phyloP scores from a whole-genome alignment of 805 yeast genomes.

The Komagataella ulmi region DNA sequence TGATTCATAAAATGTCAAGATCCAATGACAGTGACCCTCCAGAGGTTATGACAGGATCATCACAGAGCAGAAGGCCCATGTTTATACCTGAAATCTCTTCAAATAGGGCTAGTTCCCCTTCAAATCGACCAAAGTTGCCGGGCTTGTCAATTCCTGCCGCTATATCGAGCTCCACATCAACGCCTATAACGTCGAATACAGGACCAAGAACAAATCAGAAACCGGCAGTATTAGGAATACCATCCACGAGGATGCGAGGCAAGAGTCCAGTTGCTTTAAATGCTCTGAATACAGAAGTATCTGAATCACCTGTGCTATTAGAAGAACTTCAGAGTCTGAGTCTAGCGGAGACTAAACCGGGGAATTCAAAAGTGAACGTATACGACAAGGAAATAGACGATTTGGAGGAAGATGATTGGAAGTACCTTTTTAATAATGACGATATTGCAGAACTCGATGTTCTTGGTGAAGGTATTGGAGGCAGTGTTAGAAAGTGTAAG shows the following conservation, averaged over 20 bases:
- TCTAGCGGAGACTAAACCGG: not conserved
- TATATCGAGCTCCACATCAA: not conserved
- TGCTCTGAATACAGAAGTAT: not conserved
- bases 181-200: not conserved
- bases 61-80: not conserved
- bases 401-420: slow-evolving; percentile 70
- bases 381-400: slow-evolving; percentile 28
- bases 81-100: not conserved
- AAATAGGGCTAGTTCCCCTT: not conserved
- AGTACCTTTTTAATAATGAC: slow-evolving; percentile 36
- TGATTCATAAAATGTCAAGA: not conserved
- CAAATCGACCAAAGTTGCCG: not conserved
- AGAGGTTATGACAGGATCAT: not conserved
- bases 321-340: not conserved
- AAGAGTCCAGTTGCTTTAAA: not conserved
- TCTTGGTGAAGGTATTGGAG: slow-evolving; percentile 93
- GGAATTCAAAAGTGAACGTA: not conserved
- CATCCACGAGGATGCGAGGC: not conserved
- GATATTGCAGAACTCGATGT: slow-evolving; percentile 56
- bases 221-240: not conserved
- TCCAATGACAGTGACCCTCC: not conserved
- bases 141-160: not conserved
- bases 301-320: slow-evolving; percentile 2
- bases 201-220: not conserved
- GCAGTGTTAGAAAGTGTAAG: slow-evolving; percentile 72